Evolutionary conservation across 108 stramenopile species (phyloP), one percentile per base, ranked within the genome.

Genomic region (Pseudonitzschia multistriata): DNA sequence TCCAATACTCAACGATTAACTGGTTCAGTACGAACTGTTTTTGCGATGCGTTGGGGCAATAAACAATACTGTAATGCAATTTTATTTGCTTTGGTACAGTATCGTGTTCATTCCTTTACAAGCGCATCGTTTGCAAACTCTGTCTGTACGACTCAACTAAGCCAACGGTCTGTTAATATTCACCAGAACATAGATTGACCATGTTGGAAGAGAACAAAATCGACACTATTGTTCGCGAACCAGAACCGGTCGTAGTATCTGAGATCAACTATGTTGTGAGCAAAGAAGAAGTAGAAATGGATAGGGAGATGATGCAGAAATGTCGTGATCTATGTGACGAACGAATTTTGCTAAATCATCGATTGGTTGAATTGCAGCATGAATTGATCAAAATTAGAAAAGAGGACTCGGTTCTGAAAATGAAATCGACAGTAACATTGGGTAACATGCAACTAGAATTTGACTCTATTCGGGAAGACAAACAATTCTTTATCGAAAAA

Each of bases 341-440:
- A 37, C 31, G 31, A 17, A 59, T 24, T 3, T 11, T 21, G 35
- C 27, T 47, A 6, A 5, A 64, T 0, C 5, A 64, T n/a, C 63
- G 63, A 40, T 45, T 64, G 40, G 0, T 27, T 25, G 22, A 22
- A 29, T 10, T 64, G 5, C 63, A 45, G 24, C 21, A 45, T 25
- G 63, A 8, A n/a, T 40, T 3, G 40, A 64, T 28, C 22, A 24
- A 27, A 15, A 8, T 64, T 45, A 25, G 37, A 25, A 40, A 30
- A 35, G 63, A 45, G 7, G 29, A 47, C 28, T 64, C 63, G 5
- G 15, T 25, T 11, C 15, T 14, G 21, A 64, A 64, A 64, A 25
- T 64, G 42, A 64, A 64, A 15, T 45, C 39, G 28, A 64, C 42
- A 25, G 47, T 64, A 5, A 25, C 29, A 28, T 45, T 64, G 39